Evolutionary conservation across 2,329 filamentous ascomycete species (phyloP), one percentile per base, ranked within the genome.

Genomic region (Calonectria henricotiae): DNA sequence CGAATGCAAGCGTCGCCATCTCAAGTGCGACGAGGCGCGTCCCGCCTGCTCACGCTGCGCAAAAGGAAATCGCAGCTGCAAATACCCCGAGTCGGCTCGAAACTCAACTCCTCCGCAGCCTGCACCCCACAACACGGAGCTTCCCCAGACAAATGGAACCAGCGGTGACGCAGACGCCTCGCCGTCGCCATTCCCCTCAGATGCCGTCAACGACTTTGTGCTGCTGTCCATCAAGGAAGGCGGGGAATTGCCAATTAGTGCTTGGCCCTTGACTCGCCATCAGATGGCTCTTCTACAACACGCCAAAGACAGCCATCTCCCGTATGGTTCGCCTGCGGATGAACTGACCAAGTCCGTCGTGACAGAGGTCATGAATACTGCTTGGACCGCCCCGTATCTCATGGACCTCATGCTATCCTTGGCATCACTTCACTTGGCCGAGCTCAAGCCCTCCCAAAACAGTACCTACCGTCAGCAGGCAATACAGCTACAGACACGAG

Each of bases 1-100:
- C 55, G 82, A 83, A 70, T 84, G 83, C 78, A 84, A 84, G 76
- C 72, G 80, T 15, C 78, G 83, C 2, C 83, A 84, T 58, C 82
- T 84, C 65, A 83, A 83, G 43, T 86, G 84, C 78, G 84, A 86
- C 46, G 64, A 66, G 51, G 51, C 27, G 17, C 51, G 64, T 11
- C 64, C 64, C 15, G 20, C 64, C 4, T 66, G 64, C 39, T 49
- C 44, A 9, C 64, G 64, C n/a, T 66, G 64, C 43, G 17, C 54
- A 9, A 66, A 41, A 20, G 46, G 51, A 4, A 66, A 47, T 3
- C 64, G 64, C 30, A 6, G 20, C 41, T 66, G 64, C 43, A 13
- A 27, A 23, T 61, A 43, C 35, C 37, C 55, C 39, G 55, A 23
- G 27, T 30, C 37, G 17, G 9, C 51, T 13, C 32, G 20, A 37